Percentiles rank a stretch among this genome's conserved stretches.
Evolutionary conservation across 306 rosid genomes (phyloP).

Genomic region (Alnus glutinosa): DNA sequence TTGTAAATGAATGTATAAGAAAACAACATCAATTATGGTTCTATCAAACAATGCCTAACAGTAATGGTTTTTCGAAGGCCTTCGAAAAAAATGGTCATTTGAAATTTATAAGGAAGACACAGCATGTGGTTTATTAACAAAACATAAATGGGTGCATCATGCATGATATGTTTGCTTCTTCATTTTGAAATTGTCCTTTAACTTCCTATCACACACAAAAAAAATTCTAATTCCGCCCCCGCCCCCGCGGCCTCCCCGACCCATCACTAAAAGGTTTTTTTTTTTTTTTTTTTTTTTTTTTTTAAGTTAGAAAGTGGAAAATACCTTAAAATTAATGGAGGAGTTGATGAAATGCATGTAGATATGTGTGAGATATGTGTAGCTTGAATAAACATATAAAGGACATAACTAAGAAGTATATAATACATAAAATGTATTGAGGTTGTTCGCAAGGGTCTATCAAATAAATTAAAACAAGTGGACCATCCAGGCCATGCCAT

Average conservation of each 20-base stretch:
- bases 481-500: slow-evolving; percentile 22
- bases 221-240: too few relatives aligned
- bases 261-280: too few relatives aligned
- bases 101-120: slow-evolving; percentile 26
- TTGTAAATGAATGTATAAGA: slow-evolving; percentile 35
- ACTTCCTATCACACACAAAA: background rate
- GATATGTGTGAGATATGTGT: too few relatives aligned
- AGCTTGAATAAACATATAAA: background rate
- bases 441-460: slow-evolving; percentile 3
- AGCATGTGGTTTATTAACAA: slow-evolving; percentile 37
- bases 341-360: too few relatives aligned
- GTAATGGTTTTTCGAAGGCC: too few relatives aligned
- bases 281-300: too few relatives aligned
- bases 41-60: slow-evolving; percentile 22
- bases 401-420: slow-evolving; percentile 8
- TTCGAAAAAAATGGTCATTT: slow-evolving; percentile 18
- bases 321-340: too few relatives aligned
- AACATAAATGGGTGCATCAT: slow-evolving; percentile 9
- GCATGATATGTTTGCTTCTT: slow-evolving; percentile 1
- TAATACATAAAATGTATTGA: slow-evolving; percentile 3
- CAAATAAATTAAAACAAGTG: slow-evolving; percentile 29
- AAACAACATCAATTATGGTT: slow-evolving; percentile 33
- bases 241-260: too few relatives aligned
- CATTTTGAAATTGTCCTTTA: background rate
- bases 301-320: too few relatives aligned